These are phyloP conservation scores for Meyerozyma athensensis DNA, from an alignment of 1,139 yeast genomes.

Conservation along the genomic window DNA sequence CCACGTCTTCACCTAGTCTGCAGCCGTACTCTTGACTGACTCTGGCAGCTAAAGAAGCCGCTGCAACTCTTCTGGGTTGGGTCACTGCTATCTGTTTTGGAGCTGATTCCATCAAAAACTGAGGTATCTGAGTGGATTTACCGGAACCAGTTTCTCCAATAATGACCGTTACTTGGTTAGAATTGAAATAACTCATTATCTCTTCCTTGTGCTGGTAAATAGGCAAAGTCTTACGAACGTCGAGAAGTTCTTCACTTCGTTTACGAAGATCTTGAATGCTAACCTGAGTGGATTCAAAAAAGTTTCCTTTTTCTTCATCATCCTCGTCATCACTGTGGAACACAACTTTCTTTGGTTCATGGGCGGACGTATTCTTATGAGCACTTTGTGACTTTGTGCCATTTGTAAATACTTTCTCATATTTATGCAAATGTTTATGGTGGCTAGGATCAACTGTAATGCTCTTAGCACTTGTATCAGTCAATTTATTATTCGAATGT, in stretches of 20 bases:
- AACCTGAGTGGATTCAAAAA: slow-evolving; percentile 9
- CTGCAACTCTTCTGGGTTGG: slow-evolving; percentile 97
- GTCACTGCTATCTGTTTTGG: slow-evolving; percentile 76
- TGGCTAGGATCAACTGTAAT: slow-evolving; percentile 4
- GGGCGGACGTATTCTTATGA: slow-evolving; percentile 1
- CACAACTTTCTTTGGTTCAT: slow-evolving; percentile 5
- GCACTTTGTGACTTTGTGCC: not conserved
- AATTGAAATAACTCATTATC: slow-evolving; percentile 50
- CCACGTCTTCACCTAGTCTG: slow-evolving; percentile 75
- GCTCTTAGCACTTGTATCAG: slow-evolving; percentile 5
- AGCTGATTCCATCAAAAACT: slow-evolving; percentile 58
- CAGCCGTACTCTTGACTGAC: slow-evolving; percentile 88
- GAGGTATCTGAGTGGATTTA: slow-evolving; percentile 96
- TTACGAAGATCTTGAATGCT: slow-evolving; percentile 22
- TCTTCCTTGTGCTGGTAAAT: slow-evolving; percentile 68
- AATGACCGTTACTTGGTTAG: slow-evolving; percentile 67
- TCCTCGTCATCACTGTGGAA: slow-evolving; percentile 16
- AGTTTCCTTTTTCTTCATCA: slow-evolving; percentile 24
- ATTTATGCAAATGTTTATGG: slow-evolving; percentile 4
- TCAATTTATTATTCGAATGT: not conserved
- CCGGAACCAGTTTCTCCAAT: slow-evolving; percentile 99
- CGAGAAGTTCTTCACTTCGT: slow-evolving; percentile 45
- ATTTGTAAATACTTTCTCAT: slow-evolving; percentile 5
- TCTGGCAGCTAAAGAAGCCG: slow-evolving; percentile 87
- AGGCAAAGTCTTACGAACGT: slow-evolving; percentile 60